Base-by-base conservation (phyloP, 2,329 filamentous ascomycete species). In the Ophiostoma ips region DNA sequence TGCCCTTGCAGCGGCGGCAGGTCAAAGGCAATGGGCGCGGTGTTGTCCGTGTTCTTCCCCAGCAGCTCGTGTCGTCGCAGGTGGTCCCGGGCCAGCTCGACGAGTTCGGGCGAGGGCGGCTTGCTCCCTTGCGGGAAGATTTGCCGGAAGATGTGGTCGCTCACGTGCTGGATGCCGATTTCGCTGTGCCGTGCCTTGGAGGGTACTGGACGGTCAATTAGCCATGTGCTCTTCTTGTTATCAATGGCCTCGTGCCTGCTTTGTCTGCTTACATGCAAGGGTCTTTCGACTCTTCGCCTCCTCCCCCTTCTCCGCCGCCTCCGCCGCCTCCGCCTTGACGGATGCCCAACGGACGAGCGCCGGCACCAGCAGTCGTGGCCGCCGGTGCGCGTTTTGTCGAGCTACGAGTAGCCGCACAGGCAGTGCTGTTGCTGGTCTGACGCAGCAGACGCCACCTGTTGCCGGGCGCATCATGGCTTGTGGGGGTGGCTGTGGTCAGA, bases 131-230 rank as follows among this genome's bases (percentile, higher is more conserved):
- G 67, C 5, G 77, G 78, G 61, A 98, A 98, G 38, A 98, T 69
- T 65, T 96, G 92, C 2, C 76, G 63, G 64, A 90, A 86, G 41
- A 98, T 74, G 69, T 89, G 76, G 52, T 75, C 73, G 71, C 88
- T 95, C 58, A 98, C 71, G 61, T 96, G 90, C 67, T 98, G 92
- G 36, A 98, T 87, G 49, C 87, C 87, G 59, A 98, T 89, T 58
- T 94, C 85, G 67, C 94, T 98, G 70, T 84, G 87, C 57, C 92
- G 81, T 46, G 87, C 72, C 51, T 75, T 67, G 7, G 76, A 74
- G 1, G 67, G 61, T 30, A 76, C 69, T 73, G 54, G 12, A 7
- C 28, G 28, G 9, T 6, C 31, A 15, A 11, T 30, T 9, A 28
- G 37, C 21, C 12, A 10, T 18, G 1, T 12, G 11, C 12, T n/a